Conservation (phyloP, 768 basidiomycete genomes). For the Mycena alexandri region DNA sequence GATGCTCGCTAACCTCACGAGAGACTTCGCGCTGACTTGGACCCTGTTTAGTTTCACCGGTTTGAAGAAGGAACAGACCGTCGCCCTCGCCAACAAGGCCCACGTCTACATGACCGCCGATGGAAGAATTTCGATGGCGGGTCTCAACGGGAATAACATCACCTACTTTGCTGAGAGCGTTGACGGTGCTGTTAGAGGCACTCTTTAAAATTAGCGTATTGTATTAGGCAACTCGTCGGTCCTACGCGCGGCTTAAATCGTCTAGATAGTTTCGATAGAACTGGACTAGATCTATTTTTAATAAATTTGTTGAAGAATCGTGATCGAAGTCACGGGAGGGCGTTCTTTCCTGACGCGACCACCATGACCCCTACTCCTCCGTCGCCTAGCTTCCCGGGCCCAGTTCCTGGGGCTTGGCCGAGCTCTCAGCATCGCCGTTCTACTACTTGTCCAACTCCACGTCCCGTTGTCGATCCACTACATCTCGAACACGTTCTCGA, state of each 20-base stretch:
- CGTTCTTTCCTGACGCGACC: constrained; percentile 3
- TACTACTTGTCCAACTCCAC: constrained; percentile 38
- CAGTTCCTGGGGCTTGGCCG: constrained; percentile 63
- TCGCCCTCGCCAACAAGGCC: constrained; percentile 85
- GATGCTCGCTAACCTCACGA: background rate
- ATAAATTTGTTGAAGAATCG: background rate
- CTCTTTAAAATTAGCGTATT: constrained; percentile 60
- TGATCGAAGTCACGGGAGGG: constrained; percentile 12
- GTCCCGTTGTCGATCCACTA: constrained; percentile 27
- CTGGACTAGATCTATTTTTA: constrained; percentile 13
- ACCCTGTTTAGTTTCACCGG: constrained; percentile 80
- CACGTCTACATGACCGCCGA: constrained; percentile 96
- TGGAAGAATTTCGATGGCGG: constrained; percentile 95
- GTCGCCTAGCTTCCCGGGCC: constrained; percentile 43
- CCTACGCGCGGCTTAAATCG: background rate
- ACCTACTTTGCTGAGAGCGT: constrained; percentile 92
- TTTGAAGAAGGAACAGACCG: constrained; percentile 81
- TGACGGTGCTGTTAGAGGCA: constrained; percentile 84
- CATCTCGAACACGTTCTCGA: constrained; percentile 47
- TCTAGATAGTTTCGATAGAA: constrained; percentile 28
- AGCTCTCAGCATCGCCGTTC: constrained; percentile 40
- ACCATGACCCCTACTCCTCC: constrained; percentile 38
- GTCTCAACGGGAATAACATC: constrained; percentile 86
- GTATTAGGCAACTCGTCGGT: background rate
- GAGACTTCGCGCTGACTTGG: constrained; percentile 5